These are phyloP conservation scores for Alternaria conjuncta DNA, from an alignment of 2,329 filamentous ascomycete species.

Conservation along the genomic window DNA sequence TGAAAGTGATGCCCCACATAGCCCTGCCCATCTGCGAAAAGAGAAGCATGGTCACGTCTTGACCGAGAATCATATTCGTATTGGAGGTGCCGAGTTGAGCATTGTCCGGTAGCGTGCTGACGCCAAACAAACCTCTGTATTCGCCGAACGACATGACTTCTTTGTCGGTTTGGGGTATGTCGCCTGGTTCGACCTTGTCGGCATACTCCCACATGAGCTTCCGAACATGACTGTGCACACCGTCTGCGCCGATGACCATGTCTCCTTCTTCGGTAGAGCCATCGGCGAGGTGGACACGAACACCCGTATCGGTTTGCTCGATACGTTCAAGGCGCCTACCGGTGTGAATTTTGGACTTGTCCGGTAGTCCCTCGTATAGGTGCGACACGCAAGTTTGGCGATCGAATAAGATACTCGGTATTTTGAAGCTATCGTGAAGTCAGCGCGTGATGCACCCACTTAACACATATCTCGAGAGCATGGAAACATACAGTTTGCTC, in stretches of 20 bases:
- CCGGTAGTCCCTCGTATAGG: conserved; percentile 26
- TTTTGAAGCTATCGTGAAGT: conserved; percentile 5
- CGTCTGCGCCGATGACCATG: conserved; percentile 35
- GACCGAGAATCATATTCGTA: conserved; percentile 24
- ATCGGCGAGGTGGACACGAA: conserved; percentile 22
- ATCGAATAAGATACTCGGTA: conserved; percentile 20
- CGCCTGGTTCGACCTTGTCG: conserved; percentile 5
- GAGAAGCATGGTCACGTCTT: conserved; percentile 34
- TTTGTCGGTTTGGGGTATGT: conserved; percentile 18
- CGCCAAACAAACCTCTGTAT: conserved; percentile 18
- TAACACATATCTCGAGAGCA: background rate
- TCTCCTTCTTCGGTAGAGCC: conserved; percentile 25
- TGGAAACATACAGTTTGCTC: background rate
- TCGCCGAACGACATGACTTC: conserved; percentile 14
- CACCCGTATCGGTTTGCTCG: conserved; percentile 17
- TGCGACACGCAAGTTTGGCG: conserved; percentile 23
- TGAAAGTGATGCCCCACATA: conserved; percentile 20
- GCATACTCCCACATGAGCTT: conserved; percentile 32
- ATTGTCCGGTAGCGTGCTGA: conserved; percentile 19
- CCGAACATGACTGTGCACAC: conserved; percentile 28
- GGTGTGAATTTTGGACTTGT: conserved; percentile 25
- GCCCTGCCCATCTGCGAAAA: conserved; percentile 28
- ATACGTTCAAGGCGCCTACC: conserved; percentile 18
- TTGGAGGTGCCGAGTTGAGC: conserved; percentile 33
- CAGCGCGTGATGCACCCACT: background rate